A percentile compares a stretch with the other conserved stretches of the same genome.
phyloP scores from a whole-genome alignment of 176 grass and related monocot species.

The Chloris gayana region DNA sequence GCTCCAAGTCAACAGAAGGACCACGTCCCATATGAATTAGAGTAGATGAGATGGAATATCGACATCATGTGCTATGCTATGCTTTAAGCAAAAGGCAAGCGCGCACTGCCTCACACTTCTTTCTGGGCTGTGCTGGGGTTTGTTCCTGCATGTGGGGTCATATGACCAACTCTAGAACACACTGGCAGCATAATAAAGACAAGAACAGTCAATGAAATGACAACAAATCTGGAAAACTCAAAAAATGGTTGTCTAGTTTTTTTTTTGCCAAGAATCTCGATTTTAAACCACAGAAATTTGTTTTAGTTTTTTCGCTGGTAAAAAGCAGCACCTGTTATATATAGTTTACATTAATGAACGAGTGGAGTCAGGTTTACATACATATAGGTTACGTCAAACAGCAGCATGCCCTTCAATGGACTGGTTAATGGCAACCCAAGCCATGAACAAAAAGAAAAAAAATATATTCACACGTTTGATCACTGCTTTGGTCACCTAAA shows the following conservation, averaged over 20 bases:
- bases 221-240: neutral
- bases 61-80: neutral
- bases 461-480: conserved; percentile 5
- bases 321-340: neutral
- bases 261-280: neutral
- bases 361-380: neutral
- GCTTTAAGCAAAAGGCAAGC: neutral
- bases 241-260: neutral
- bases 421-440: neutral
- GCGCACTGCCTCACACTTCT: neutral
- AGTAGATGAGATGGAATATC: neutral
- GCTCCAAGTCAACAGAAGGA: neutral
- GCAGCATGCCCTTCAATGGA: neutral
- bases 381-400: neutral
- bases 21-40: neutral
- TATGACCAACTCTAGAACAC: neutral
- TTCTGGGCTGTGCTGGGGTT: neutral
- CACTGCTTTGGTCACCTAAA: neutral
- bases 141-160: neutral
- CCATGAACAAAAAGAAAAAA: neutral
- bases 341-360: neutral
- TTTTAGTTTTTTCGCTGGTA: neutral
- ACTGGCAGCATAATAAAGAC: neutral
- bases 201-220: neutral
- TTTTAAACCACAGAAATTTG: neutral